Base-by-base conservation (phyloP, 2,329 filamentous ascomycete species). In the Aspergillus sp. region DNA sequence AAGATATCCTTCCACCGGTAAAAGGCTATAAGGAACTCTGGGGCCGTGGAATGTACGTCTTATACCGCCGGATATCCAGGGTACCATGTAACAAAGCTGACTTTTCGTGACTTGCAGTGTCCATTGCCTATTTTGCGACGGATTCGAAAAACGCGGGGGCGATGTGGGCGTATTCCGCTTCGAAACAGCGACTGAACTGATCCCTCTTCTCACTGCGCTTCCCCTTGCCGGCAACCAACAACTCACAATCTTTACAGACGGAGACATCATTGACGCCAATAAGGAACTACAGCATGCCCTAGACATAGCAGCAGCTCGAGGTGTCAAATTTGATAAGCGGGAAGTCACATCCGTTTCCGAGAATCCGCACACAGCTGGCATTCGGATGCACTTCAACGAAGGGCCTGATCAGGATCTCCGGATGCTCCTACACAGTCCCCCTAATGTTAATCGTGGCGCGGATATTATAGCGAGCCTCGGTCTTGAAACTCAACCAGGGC, bases 91-190 rank as follows among this genome's bases (percentile, higher is more conserved):
- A 30, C 28, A 30, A 10, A 30, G 28, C 28, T 30, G 28, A 30
- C 28, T 30, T 10, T 8, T 30, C 19, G 28, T 30, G 28, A 8
- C 28, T 6, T 10, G 28, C 32, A 43, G 49, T 15, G 21, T 52
- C 15, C 49, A 52, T 15, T 52, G 49, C n/a, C 15, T 52, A n/a
- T 52, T 52, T 15, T 52, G 49, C 28, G 21, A 52, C n/a, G 49
- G 49, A 6, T 52, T 30, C 23, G 49, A 52, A 21, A 17, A 36
- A n/a, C 23, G 49, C 15, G 49, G 28, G 10, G 23, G 23, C 10
- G 6, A 30, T 21, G 28, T 36, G 21, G 49, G 49, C 9, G 15
- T 17, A 6, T 28, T 52, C 15, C 21, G 49, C 23, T 21, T 36
- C 23, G 23, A 30, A 13, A 10, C 21, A n/a, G 21, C 28, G 7